Evolutionary conservation across 345 rosid genomes (phyloP), one percentile per base, ranked within the genome.

Genomic region (Boechera retrofracta): DNA sequence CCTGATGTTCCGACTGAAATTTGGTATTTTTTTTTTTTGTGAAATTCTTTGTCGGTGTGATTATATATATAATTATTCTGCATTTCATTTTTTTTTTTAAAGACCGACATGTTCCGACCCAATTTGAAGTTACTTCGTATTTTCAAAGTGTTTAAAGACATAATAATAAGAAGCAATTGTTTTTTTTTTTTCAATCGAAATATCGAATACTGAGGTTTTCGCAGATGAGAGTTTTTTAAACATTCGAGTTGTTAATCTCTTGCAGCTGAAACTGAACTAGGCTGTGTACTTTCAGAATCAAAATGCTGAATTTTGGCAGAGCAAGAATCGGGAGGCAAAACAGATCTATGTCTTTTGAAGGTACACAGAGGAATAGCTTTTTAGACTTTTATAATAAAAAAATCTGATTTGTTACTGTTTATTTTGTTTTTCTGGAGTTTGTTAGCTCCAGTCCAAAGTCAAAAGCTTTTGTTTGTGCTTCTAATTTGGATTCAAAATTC

Each of bases 281-380:
- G n/a, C 9, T 33, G 47, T 33, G 45, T 33, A 10, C 26, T 72
- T 15, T 13, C 28, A 33, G 29, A 57, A 45, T 79, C 69, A 70
- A 84, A 83, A 92, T 92, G 98, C 82, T 83, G 73, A 89, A 83
- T 79, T 65, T 75, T 81, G 91, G 84, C 78, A 84, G 96, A 86
- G 24, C 72, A 67, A 89, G 98, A 86, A 79, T 54, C 73, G 71
- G 80, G 77, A 87, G 94, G 86, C 64, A 86, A 39, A 81, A 56
- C 74, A 87, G 98, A 83, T 69, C 94, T 64, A 29, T 83, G 83
- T 68, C 85, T 33, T 64, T 87, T 60, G 87, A 84, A 70, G 96
- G 96, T 54, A 39, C 24, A 21, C 24, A 21, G 24, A 21, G 24
- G 24, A 21, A 21, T 10, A 35, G 7, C 44, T 10, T 41, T 13